Base-by-base conservation (phyloP, 352 stramenopile species). In the Pythium rhizo-oryzae region DNA sequence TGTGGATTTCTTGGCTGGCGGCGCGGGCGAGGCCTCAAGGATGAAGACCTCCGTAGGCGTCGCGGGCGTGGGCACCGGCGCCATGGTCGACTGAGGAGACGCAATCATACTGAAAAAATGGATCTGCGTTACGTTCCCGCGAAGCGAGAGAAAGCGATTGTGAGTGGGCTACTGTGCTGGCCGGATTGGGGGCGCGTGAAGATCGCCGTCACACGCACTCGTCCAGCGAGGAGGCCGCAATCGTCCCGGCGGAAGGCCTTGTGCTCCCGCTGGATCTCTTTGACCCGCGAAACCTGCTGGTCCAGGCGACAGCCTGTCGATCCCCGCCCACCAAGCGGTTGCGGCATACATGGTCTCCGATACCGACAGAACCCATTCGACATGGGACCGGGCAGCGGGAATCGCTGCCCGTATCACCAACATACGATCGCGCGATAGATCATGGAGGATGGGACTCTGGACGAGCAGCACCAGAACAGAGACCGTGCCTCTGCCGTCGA, bases 1-100 rank as follows among this genome's bases (percentile, higher is more conserved):
- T 16, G 68, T 49, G 7, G 81, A 78, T 59, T 84, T 82, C 28
- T 74, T 76, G 23, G 15, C 60, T 35, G 53, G 47, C 41, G 7
- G 8, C 16, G 7, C 33, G 28, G 44, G 21, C 8, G 41, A 46
- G 12, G 24, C 24, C 39, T 63, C 41, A 43, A 63, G 57, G 23
- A 54, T 63, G 44, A 33, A 63, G 4, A 54, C 57, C 46, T 63
- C 51, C 6, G 51, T 58, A 11, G 51, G 51, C 4, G 51, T 44
- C 24, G 16, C 30, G 16, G 51, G 51, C 44, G 44, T 51, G 6
- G 44, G 44, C n/a, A 51, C 19, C 44, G 21, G 19, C 21, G 44
- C 44, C 44, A 25, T 28, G 19, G 44, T 8, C 7, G 19, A 8
- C 21, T 24, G 19, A 28, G 44, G 44, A 24, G 44, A 51, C 44